Evolutionary conservation across 768 basidiomycete genomes (phyloP), one percentile per base, ranked within the genome.

Genomic region (Hygrocybe punicea): DNA sequence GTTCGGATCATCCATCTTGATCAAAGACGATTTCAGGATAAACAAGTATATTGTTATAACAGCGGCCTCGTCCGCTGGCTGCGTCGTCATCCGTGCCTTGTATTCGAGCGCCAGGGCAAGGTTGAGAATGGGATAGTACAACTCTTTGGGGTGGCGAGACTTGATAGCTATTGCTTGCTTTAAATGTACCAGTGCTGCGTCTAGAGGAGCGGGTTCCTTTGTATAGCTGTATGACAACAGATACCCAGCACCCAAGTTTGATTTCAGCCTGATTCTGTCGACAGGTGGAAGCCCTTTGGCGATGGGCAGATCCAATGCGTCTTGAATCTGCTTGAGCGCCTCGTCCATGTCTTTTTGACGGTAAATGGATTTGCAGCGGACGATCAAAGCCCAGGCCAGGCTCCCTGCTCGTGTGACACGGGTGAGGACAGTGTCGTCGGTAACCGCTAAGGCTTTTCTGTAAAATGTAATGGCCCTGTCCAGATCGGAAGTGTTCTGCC

Each of bases 381-480:
- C 44, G 11, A 46, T 46, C 9, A 46, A 23, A 8, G 44, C 44
- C 13, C 21, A 46, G 21, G 13, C 44, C 44, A 46, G 21, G 44
- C 21, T 46, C 9, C 21, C 21, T 11, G 44, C 44, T 13, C 44
- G 44, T 9, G 21, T 23, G 8, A 23, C 11, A 23, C 11, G 19
- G 21, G 13, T 42, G 14, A 19, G 9, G 37, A 13, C 14, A 8
- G 25, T 17, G 40, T 19, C 35, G 44, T 46, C 11, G 21, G 21
- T 8, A 8, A 23, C 19, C 9, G 8, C 9, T 17, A 46, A 23
- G 21, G 54, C 57, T 42, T 62, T 55, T 33, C 59, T 40, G 39
- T 58, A 60, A 44, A 51, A 64, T n/a, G 51, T 46, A 29, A 64
- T 64, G 3, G 63, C 54, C 19, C 56, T 56, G 34, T 56, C 59